Base-by-base conservation (phyloP, 2,329 filamentous ascomycete species). In the Ophiosphaerella korrae region DNA sequence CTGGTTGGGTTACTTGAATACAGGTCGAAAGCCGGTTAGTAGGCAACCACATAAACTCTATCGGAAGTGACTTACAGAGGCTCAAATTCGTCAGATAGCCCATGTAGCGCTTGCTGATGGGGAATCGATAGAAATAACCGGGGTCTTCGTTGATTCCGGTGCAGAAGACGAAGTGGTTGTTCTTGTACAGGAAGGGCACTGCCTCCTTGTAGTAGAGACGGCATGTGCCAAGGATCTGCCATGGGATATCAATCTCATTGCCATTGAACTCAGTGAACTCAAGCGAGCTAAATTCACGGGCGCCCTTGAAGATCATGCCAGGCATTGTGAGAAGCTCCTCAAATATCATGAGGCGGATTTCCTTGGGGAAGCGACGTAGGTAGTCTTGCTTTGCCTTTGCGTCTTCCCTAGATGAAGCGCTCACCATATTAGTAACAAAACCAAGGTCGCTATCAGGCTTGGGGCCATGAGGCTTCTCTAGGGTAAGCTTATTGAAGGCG, bases 301-400 rank as follows among this genome's bases (percentile, higher is more conserved):
- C 55, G 7, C 59, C 57, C 13, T 52, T 52, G 16, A 53, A 60
- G 2, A 64, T 33, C 1, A 42, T 42, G 11, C 44, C 36, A 3
- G 57, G 52, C 33, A 23, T 31, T 23, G 46, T 45, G 7, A 64
- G 49, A 8, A 61, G 50, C 13, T 63, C 52, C 31, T 55, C 50
- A 26, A 55, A 64, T 23, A 62, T 60, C 52, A 60, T 56, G 11
- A 63, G 43, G 7, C 57, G 62, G 31, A 64, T 45, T 42, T 64
- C 60, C 3, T 48, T 48, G 7, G 59, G 55, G 9, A 59, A 51
- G 6, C 18, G 31, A 4, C n/a, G 16, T 6, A 51, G 47, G 16
- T 43, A 43, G 41, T 43, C 16, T 33, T 13, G 26, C 39, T 43
- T n/a, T 42, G 23, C 12, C 35, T 43, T n/a, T 42, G 23, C 9